Evolutionary conservation across 306 rosid genomes (phyloP).

Genomic region (Pueraria montana): DNA sequence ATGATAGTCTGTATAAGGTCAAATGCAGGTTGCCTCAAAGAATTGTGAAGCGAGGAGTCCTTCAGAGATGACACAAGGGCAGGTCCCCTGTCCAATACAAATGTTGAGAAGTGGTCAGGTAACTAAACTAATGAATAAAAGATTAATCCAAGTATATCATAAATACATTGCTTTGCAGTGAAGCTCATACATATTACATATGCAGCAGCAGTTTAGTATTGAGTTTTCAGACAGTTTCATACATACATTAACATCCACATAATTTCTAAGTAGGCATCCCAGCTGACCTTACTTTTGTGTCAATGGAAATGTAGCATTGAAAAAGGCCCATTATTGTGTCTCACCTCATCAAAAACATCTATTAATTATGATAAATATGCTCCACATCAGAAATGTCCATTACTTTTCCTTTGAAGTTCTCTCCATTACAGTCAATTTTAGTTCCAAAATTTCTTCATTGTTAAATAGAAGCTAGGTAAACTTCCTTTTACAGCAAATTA

Average conservation of each 20-base stretch:
- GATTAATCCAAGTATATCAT: slow-evolving; percentile 34
- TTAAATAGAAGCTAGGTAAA: slow-evolving; percentile 25
- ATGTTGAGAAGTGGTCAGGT: slow-evolving; percentile 48
- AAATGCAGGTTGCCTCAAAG: slow-evolving; percentile 96
- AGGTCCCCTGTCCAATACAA: slow-evolving; percentile 88
- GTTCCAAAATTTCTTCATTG: slow-evolving; percentile 21
- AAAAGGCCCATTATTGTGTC: slow-evolving; percentile 27
- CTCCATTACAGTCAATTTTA: slow-evolving; percentile 31
- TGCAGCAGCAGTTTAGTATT: slow-evolving; percentile 32
- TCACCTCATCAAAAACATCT: neutral
- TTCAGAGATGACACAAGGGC: slow-evolving; percentile 88
- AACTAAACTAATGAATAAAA: slow-evolving; percentile 42
- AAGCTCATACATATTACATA: slow-evolving; percentile 26
- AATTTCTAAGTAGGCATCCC: neutral
- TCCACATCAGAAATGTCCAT: neutral
- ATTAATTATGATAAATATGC: neutral
- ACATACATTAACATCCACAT: slow-evolving; percentile 28
- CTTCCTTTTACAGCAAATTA: neutral
- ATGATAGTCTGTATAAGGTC: slow-evolving; percentile 88
- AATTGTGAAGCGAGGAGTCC: slow-evolving; percentile 91
- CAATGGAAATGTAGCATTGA: slow-evolving; percentile 14
- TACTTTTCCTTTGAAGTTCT: slow-evolving; percentile 22
- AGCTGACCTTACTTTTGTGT: neutral
- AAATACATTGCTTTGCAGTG: slow-evolving; percentile 2
- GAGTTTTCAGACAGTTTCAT: slow-evolving; percentile 30